Base-by-base conservation (phyloP, 352 stramenopile species). In the Phytopythium mirpurense region DNA sequence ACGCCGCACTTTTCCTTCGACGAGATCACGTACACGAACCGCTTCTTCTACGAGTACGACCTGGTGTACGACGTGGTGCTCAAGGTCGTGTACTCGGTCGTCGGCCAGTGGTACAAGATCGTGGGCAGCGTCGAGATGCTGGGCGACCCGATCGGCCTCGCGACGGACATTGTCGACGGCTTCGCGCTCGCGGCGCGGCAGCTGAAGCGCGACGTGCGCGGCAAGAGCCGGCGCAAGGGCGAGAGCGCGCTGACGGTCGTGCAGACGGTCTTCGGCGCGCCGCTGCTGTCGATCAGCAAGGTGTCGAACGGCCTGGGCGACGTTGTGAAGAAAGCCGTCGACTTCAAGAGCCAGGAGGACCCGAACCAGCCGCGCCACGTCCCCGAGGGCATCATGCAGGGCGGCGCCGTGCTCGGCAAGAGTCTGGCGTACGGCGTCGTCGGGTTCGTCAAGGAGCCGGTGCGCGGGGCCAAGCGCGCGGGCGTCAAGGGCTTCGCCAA, bases 21-120 rank as follows among this genome's bases (percentile, higher is more conserved):
- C 19, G 68, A 88, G 36, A 90, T 95, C 49, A 45, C 70, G 45
- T 89, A 88, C 63, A 57, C 67, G 26, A 89, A 93, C 60, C 78
- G 68, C 27, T 95, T 93, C 62, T 90, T 95, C 44, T 88, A 91
- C 63, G 71, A 90, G 56, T 88, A 93, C 65, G 85, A 93, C 38
- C 62, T 95, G 40, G 62, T 93, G 2, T 86, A 75, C 43, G 78
- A 83, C 24, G 82, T 94, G 15, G 57, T 93, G 8, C 69, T 73
- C 43, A 75, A 84, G 53, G 83, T 92, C 50, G 79, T 93, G 15
- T 65, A 80, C 51, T 78, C 71, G 5, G 80, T 93, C 10, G 59
- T 95, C 24, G 69, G 81, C 0, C 85, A 95, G 58, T 95, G 85
- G 85, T 95, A 95, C 66, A 93, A 92, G 58, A 90, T 95, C 26